phyloP scores from a whole-genome alignment of 768 basidiomycete species.

The Jaapia argillacea region DNA sequence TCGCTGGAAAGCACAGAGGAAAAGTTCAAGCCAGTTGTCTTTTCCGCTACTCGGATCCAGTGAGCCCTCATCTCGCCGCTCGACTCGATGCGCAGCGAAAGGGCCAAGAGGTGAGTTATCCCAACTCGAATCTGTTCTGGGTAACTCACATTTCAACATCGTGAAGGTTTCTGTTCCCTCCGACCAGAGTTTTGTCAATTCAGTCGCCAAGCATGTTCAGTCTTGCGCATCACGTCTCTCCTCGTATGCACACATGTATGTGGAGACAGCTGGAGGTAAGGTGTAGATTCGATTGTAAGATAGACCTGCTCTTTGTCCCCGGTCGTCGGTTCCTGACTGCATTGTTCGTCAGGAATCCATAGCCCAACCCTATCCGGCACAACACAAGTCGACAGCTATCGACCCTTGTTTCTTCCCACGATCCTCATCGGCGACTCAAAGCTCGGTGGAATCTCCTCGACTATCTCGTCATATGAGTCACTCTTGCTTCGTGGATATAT shows the following conservation, averaged over 20 bases:
- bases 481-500: slow-evolving; percentile 84
- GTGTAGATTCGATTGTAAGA: slow-evolving; percentile 9
- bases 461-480: slow-evolving; percentile 89
- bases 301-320: background rate
- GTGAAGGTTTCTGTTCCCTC: slow-evolving; percentile 35
- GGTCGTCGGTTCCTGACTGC: background rate
- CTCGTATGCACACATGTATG: slow-evolving; percentile 50
- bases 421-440: slow-evolving; percentile 81
- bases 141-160: background rate
- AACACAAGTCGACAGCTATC: slow-evolving; percentile 78
- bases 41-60: slow-evolving; percentile 78
- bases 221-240: slow-evolving; percentile 29
- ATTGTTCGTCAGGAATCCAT: slow-evolving; percentile 60
- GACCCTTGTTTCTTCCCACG: slow-evolving; percentile 81
- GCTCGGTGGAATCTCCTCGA: slow-evolving; percentile 90
- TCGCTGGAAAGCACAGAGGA: slow-evolving; percentile 28
- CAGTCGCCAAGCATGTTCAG: slow-evolving; percentile 55
- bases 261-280: slow-evolving; percentile 96
- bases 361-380: slow-evolving; percentile 79
- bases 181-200: slow-evolving; percentile 54
- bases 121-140: too few species aligned
- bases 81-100: slow-evolving; percentile 29
- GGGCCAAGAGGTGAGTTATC: slow-evolving; percentile 19
- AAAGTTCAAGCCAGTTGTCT: slow-evolving; percentile 59
- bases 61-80: slow-evolving; percentile 89